Evolutionary conservation across 1,284 basidiomycete genomes (phyloP), one percentile per base, ranked within the genome.

Genomic region (Dichomitus squalens): DNA sequence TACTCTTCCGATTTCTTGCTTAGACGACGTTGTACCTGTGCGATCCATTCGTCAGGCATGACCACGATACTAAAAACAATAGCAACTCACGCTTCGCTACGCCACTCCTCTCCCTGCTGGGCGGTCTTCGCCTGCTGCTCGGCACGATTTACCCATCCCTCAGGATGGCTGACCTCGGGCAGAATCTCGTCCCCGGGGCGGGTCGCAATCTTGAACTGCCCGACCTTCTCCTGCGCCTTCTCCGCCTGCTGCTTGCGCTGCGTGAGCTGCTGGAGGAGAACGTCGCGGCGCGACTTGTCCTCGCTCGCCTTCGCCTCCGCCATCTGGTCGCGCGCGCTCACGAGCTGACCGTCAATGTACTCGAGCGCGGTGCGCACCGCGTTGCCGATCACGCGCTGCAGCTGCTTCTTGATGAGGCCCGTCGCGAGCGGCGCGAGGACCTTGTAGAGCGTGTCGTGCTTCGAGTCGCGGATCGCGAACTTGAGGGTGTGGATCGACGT

Each of bases 371-470:
- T 91, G 58, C 79, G 82, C 61, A 98, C 86, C 16, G 87, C 89
- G 59, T 85, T 86, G 61, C 83, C 78, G 53, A 97, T 79, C 3
- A 90, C 96, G 72, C 88, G 91, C 75, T 90, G 80, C 65, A 99
- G 87, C 72, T 95, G 92, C 73, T 86, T 89, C 86, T 97, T 98
- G 69, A 99, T 88, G 53, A 97, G 77, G 5, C 83, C 82, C 5
- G 83, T 90, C 16, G 89, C 89, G 51, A 94, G 79, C 16, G 89
- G 88, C 49, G 79, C 79, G 49, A 93, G 68, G 0, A 88, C 87
- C 80, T 94, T 96, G 82, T 96, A 96, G 54, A 97, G 74, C 52
- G 93, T 76, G 70, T 96, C 92, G 76, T 97, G 95, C 78, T 96
- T 97, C 68, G 85, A 85, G 69, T 96, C 94, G 29, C 93, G 86